phyloP scores from a whole-genome alignment of 306 rosid genomes.

The Medicago lupulina region DNA sequence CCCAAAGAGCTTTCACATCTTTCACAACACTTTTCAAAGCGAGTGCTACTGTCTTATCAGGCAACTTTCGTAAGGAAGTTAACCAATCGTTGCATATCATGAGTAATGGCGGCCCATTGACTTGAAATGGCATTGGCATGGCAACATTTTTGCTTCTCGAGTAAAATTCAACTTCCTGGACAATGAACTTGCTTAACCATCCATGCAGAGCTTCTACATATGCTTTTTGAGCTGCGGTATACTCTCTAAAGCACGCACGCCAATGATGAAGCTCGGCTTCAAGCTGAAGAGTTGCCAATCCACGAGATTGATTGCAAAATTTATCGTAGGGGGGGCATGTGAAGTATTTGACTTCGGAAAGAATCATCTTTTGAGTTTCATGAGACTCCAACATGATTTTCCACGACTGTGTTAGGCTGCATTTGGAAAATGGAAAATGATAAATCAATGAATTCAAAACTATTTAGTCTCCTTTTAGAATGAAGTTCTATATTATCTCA shows the following conservation, averaged over 20 bases:
- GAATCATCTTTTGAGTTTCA: constrained; percentile 87
- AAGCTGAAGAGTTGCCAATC: constrained; percentile 78
- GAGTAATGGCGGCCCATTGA: constrained; percentile 78
- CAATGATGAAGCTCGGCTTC: constrained; percentile 86
- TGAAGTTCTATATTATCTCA: constrained; percentile 49
- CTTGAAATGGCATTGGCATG: constrained; percentile 56
- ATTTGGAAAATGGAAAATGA: constrained; percentile 50
- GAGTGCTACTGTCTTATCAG: constrained; percentile 61
- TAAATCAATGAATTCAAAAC: constrained; percentile 38
- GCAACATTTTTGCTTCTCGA: constrained; percentile 61
- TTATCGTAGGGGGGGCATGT: constrained; percentile 64
- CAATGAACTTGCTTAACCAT: constrained; percentile 83
- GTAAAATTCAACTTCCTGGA: constrained; percentile 79
- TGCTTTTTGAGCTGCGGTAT: constrained; percentile 74
- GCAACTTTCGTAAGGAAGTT: constrained; percentile 71
- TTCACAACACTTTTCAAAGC: constrained; percentile 69
- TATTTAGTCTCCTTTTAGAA: constrained; percentile 37
- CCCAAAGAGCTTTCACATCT: constrained; percentile 71
- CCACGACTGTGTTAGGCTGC: constrained; percentile 88
- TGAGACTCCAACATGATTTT: constrained; percentile 83
- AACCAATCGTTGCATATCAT: constrained; percentile 80
- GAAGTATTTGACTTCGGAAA: constrained; percentile 75
- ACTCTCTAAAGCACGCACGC: constrained; percentile 68
- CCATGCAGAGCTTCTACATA: constrained; percentile 86
- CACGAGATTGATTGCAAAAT: constrained; percentile 78